Conservation (phyloP, 108 stramenopile species). For the Parmales sp. region DNA sequence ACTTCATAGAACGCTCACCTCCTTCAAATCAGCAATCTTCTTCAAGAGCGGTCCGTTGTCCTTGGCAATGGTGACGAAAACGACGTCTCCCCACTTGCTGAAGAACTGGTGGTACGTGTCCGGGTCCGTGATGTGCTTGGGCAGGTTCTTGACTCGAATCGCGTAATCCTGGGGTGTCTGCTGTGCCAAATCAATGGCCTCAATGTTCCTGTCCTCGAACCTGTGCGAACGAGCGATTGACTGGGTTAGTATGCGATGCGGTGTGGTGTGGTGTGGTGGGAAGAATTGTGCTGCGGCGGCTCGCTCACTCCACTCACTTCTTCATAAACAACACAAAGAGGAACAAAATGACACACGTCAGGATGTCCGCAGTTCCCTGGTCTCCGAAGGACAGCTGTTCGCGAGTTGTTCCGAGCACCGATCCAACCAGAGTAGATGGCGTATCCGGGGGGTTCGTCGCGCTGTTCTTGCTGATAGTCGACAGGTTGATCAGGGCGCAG, state of each 20-base stretch:
- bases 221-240: too few species aligned
- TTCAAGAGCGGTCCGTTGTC: constrained; percentile 23
- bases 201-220: constrained; percentile 10
- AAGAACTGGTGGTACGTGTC: constrained; percentile 25
- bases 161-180: constrained; percentile 37
- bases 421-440: neutral
- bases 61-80: constrained; percentile 27
- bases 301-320: too few species aligned
- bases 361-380: neutral
- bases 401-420: neutral
- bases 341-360: constrained; percentile 20
- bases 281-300: too few species aligned
- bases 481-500: constrained; percentile 21
- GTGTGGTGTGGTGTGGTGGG: too few species aligned
- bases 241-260: too few species aligned
- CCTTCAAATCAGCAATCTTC: neutral
- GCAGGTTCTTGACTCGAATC: constrained; percentile 6
- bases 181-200: constrained; percentile 26
- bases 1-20: too few species aligned
- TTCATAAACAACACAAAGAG: constrained; percentile 16
- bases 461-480: constrained; percentile 14
- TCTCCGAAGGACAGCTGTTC: neutral
- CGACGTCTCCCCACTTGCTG: constrained; percentile 26
- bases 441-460: neutral
- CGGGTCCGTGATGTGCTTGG: constrained; percentile 18